Percentiles rank a stretch among this genome's conserved stretches.
These are phyloP conservation scores for Dimargaris verticillata DNA, from an alignment of 192 early-diverging fungal species.

Conservation along the genomic window DNA sequence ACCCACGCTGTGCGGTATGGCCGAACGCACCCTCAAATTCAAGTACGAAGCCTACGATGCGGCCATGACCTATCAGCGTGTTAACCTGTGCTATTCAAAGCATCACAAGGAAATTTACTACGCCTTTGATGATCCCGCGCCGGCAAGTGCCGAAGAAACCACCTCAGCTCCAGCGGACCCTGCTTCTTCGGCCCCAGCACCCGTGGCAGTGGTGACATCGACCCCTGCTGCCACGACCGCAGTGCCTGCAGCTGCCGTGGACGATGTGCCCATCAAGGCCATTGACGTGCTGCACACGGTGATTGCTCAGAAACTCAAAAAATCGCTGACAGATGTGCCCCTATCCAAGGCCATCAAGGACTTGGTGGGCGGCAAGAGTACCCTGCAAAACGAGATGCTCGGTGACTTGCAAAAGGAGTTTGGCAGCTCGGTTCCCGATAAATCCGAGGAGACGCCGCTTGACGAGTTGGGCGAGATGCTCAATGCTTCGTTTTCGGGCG, in stretches of 20 bases:
- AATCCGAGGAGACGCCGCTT: constrained; percentile 79
- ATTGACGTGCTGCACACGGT: constrained; percentile 66
- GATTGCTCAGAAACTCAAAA: constrained; percentile 85
- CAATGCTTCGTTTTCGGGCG: constrained; percentile 37
- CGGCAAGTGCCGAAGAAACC: constrained; percentile 28
- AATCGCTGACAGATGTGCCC: constrained; percentile 53
- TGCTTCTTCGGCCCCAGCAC: constrained; percentile 24
- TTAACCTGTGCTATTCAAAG: constrained; percentile 78
- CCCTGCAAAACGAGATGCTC: constrained; percentile 90
- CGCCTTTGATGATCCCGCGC: constrained; percentile 55
- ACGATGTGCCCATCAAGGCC: constrained; percentile 67
- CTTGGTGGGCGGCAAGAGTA: constrained; percentile 88
- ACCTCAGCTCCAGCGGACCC: constrained; percentile 31
- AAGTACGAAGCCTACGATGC: constrained; percentile 95
- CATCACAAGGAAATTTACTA: constrained; percentile 91
- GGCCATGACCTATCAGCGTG: constrained; percentile 76
- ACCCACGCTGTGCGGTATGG: constrained; percentile 87
- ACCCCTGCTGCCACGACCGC: constrained; percentile 29
- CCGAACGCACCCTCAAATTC: constrained; percentile 80
- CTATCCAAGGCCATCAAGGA: constrained; percentile 62
- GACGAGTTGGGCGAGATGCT: constrained; percentile 59
- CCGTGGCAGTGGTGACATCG: constrained; percentile 39
- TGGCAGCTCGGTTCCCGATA: constrained; percentile 64
- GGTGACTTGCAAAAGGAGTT: constrained; percentile 92
- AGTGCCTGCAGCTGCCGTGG: constrained; percentile 42